Evolutionary conservation across 2,329 filamentous ascomycete genomes (phyloP).

Genomic region (Ilyonectria robusta): DNA sequence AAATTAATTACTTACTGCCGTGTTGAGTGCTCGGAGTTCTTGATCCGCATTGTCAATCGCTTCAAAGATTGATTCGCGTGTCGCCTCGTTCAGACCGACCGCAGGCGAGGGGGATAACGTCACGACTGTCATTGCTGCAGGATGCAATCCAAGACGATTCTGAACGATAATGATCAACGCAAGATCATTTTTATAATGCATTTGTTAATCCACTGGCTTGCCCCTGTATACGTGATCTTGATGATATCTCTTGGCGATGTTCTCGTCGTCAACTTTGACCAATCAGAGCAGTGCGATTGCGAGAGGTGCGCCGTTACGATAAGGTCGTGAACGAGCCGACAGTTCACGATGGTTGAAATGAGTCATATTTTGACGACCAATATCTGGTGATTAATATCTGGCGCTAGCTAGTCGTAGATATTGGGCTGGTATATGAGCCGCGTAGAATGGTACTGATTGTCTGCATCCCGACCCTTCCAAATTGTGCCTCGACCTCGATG

Average conservation of each 20-base stretch:
- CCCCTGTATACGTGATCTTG: background rate
- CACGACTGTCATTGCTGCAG: background rate
- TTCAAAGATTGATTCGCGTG: background rate
- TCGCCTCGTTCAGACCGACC: background rate
- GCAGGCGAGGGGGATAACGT: background rate
- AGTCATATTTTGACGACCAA: background rate
- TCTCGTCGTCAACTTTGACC: slow-evolving; percentile 7
- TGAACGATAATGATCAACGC: background rate
- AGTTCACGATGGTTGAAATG: background rate
- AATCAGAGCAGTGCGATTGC: background rate
- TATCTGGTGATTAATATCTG: background rate
- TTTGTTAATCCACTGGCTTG: background rate
- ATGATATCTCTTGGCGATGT: background rate
- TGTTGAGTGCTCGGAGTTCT: slow-evolving; percentile 4
- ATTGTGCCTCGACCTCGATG: background rate
- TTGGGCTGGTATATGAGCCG: background rate
- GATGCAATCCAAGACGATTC: background rate
- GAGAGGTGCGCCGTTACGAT: background rate
- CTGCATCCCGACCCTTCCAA: background rate
- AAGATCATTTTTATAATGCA: background rate
- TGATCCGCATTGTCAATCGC: background rate
- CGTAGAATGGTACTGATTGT: background rate
- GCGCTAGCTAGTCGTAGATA: background rate
- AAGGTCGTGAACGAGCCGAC: background rate
- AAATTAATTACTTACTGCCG: background rate